Conservation (phyloP, 192 early-diverging fungal species). For the Phlyctochytrium planicorne region DNA sequence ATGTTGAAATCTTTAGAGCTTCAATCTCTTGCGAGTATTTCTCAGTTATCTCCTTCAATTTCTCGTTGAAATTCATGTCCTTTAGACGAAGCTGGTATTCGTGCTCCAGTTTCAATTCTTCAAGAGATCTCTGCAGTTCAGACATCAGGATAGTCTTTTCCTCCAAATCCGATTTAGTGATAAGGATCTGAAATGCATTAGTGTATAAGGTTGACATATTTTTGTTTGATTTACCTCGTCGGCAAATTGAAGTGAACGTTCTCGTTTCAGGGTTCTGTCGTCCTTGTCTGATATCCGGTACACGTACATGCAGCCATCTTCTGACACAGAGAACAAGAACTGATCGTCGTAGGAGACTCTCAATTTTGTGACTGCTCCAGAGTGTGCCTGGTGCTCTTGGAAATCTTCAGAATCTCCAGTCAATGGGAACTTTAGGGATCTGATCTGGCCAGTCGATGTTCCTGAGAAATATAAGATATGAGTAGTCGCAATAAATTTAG, state of each 20-base stretch:
- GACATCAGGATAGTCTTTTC: slow-evolving; percentile 50
- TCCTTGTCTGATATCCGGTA: slow-evolving; percentile 48
- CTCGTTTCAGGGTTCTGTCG: slow-evolving; percentile 29
- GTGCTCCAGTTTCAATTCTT: slow-evolving; percentile 62
- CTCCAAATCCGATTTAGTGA: slow-evolving; percentile 61
- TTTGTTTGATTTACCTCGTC: slow-evolving; percentile 45
- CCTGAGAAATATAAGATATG: slow-evolving; percentile 28
- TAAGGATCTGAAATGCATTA: slow-evolving; percentile 43
- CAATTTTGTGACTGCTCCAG: slow-evolving; percentile 40
- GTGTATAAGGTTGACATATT: neutral
- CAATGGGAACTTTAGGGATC: slow-evolving; percentile 53
- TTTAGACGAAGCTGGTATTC: slow-evolving; percentile 63
- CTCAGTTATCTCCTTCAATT: slow-evolving; percentile 57
- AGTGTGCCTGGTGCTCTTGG: slow-evolving; percentile 56
- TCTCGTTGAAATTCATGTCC: slow-evolving; percentile 65
- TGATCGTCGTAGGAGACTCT: slow-evolving; percentile 49
- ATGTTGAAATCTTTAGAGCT: slow-evolving; percentile 46
- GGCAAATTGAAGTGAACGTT: slow-evolving; percentile 28
- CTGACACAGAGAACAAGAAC: slow-evolving; percentile 46
- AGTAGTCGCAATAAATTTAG: slow-evolving; percentile 1
- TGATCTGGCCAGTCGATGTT: slow-evolving; percentile 41
- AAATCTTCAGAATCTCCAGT: slow-evolving; percentile 41
- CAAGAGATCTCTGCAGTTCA: slow-evolving; percentile 49
- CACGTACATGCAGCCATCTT: slow-evolving; percentile 51
- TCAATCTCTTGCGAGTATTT: slow-evolving; percentile 54